Conservation (phyloP, 2,329 filamentous ascomycete species). For the Stemphylium beticola region DNA sequence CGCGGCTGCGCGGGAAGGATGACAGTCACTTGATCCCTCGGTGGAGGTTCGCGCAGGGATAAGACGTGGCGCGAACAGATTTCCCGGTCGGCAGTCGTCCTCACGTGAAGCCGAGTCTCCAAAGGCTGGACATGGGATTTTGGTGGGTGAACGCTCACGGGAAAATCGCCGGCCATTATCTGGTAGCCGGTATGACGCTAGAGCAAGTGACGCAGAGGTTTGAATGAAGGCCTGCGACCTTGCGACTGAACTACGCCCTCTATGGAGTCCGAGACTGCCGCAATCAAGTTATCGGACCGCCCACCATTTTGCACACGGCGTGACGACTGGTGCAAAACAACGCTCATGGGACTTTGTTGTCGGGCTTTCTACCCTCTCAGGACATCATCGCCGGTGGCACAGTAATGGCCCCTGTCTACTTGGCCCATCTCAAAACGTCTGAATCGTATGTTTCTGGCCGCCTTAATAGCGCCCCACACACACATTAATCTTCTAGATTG, state of each 20-base stretch:
- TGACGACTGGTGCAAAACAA: slow-evolving; percentile 3
- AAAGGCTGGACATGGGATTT: background rate
- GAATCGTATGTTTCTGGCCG: slow-evolving; percentile 19
- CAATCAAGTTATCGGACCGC: slow-evolving; percentile 7
- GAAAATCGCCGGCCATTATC: slow-evolving; percentile 2
- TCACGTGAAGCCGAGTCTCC: slow-evolving; percentile 3
- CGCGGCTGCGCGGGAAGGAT: slow-evolving; percentile 44
- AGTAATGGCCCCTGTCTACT: slow-evolving; percentile 5
- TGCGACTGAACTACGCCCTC: slow-evolving; percentile 1
- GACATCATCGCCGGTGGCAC: slow-evolving; percentile 12
- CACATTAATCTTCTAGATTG: slow-evolving; percentile 7
- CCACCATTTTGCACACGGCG: slow-evolving; percentile 1
- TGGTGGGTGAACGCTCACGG: background rate
- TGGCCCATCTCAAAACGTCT: slow-evolving; percentile 8
- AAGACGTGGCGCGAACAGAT: slow-evolving; percentile 2
- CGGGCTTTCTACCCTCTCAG: slow-evolving; percentile 11
- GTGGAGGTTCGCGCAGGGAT: slow-evolving; percentile 4
- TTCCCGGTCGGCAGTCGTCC: background rate
- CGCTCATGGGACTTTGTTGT: background rate
- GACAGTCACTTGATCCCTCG: slow-evolving; percentile 33
- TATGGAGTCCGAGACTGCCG: slow-evolving; percentile 4
- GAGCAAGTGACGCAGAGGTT: slow-evolving; percentile 1
- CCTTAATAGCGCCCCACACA: slow-evolving; percentile 19
- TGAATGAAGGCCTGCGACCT: background rate
- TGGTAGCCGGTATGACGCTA: slow-evolving; percentile 2